Evolutionary conservation across 2,329 filamentous ascomycete genomes (phyloP).

Genomic region (Verticillium isaacii): DNA sequence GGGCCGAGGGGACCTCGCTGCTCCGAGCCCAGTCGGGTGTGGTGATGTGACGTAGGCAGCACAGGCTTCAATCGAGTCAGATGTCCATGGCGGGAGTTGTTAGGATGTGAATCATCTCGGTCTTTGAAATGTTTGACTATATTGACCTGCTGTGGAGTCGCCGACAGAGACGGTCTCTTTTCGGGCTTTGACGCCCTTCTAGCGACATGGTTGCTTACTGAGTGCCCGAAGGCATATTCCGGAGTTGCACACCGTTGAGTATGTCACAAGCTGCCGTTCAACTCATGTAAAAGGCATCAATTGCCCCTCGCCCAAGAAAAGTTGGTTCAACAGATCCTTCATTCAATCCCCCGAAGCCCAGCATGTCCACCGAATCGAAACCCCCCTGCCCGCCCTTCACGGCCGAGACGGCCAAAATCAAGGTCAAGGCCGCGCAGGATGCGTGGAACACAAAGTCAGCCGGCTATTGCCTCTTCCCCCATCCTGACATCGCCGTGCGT

Average conservation of each 20-base stretch:
- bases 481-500: neutral
- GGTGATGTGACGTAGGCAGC: neutral
- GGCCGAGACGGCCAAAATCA: slow-evolving; percentile 60
- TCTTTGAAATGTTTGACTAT: no score
- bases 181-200: no score
- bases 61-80: no score
- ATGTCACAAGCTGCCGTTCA: neutral
- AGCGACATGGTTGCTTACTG: no score
- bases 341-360: neutral
- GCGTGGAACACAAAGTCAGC: slow-evolving; percentile 74
- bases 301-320: no score
- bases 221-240: neutral
- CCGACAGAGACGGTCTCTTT: no score
- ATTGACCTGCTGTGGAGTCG: no score
- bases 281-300: neutral
- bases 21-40: neutral
- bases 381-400: slow-evolving; percentile 69
- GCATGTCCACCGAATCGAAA: slow-evolving; percentile 2
- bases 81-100: no score
- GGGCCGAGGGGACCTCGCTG: neutral
- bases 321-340: neutral
- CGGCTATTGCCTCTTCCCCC: slow-evolving; percentile 32
- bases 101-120: no score
- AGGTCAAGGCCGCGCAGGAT: slow-evolving; percentile 75
- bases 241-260: neutral